Base-by-base conservation (phyloP, 768 basidiomycete genomes). In the Mycena alexandri region DNA sequence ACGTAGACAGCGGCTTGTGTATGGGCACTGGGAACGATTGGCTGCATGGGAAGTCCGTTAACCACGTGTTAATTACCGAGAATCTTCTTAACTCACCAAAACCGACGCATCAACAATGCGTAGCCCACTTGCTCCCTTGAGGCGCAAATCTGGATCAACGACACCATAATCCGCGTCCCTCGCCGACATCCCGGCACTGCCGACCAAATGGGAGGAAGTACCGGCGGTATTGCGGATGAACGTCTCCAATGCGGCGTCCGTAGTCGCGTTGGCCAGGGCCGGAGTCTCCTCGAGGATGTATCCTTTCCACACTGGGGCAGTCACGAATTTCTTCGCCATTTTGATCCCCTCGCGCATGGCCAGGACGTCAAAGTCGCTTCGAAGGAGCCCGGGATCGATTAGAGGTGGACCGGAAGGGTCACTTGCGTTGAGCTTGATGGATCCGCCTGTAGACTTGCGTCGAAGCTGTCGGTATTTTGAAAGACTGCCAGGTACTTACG, bases 321-420 rank as follows among this genome's bases (percentile, higher is more conserved):
- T 54, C 14, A 63, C 51, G 44, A 38, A 47, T 56, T 47, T 47
- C 34, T 24, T 33, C 7, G 58, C 34, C 44, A 60, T 24, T 50
- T 60, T 50, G 33, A 50, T 41, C 47, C 47, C 72, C 22, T 61
- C 69, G 24, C 68, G 67, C 46, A 76, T 50, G n/a, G 65, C 63
- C 33, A 67, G 59, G 24, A 75, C n/a, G 54, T 76, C 76, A 42
- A 70, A 63, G 2, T 51, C 52, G n/a, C 58, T 60, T 24, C 22
- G 65, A 41, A 82, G 78, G 75, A 85, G 81, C 54, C 79, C 79
- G 0, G 84, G 82, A 71, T 87, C 79, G 73, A 87, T 84, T 19
- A 75, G 47, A 0, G 85, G 85, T 21, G 74, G 47, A 42, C 74
- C 77, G 73, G 83, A 82, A 25, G 82, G 76, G 68, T 79, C 71